Evolutionary conservation across 371 early-diverging fungal genomes (phyloP), one percentile per base, ranked within the genome.

Genomic region (Circinella umbellata): DNA sequence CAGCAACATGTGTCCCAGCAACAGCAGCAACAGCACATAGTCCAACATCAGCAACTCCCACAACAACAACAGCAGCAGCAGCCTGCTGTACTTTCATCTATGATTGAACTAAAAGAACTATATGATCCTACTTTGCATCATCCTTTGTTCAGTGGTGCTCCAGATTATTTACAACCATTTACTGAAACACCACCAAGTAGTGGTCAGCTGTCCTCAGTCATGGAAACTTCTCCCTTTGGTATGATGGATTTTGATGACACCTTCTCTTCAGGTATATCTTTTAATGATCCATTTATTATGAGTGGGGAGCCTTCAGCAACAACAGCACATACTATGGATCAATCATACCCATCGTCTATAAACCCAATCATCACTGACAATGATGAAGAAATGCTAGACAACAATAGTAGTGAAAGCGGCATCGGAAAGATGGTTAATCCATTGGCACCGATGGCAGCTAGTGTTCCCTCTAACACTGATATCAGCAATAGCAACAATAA

Each of bases 1-100:
- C 74, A 76, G 35, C 80, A 78, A 37, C 78, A 74, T 47, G 60
- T 57, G 35, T 47, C 18, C 20, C 55, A 55, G 13, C 61, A 63
- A 13, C 17, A 61, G 34, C 65, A 63, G 34, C 64, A 64, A 8
- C 63, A 48, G 15, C 59, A 17, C 57, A 20, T 18, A 54, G 8
- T 15, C 17, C 65, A 54, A 34, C 64, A 4, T 6, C 39, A 66
- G n/a, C n/a, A n/a, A n/a, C n/a, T n/a, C n/a, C 60, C 8, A 8
- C 61, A 18, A 60, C 59, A 15, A 35, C 70, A 36, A 20, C 70
- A 61, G 35, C 70, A 38, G 42, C 64, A 39, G 42, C 62, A 61
- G 62, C 62, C 15, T 11, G 39, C 39, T 39, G 17, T 61, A 15
- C 15, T 51, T 4, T 51, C 51, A 13, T 51, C 51, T 39, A 3